Percentiles rank a stretch among this genome's conserved stretches.
These are phyloP conservation scores for Arthrobotrys entomopaga DNA, from an alignment of 2,329 filamentous ascomycete species.

Conservation along the genomic window DNA sequence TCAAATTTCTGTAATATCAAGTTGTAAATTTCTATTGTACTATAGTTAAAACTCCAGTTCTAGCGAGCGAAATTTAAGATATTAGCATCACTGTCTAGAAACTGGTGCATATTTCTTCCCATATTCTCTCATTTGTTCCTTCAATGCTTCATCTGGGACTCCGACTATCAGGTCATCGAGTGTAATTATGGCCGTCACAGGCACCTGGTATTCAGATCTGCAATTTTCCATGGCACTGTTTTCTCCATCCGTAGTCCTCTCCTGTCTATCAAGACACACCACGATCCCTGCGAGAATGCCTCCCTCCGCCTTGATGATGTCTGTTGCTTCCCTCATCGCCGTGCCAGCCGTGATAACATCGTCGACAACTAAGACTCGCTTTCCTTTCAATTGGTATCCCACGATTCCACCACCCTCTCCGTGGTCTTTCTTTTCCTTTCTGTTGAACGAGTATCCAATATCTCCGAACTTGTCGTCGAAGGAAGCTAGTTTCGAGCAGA, in stretches of 20 bases:
- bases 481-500: conserved; percentile 78
- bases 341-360: conserved; percentile 97
- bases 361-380: conserved; percentile 89
- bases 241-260: conserved; percentile 78
- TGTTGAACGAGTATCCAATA: conserved; percentile 88
- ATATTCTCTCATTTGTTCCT: conserved; percentile 78
- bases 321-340: conserved; percentile 89
- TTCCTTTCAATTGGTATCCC: conserved; percentile 83
- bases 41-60: background rate
- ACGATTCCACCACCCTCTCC: conserved; percentile 95
- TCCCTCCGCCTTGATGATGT: conserved; percentile 85
- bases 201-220: conserved; percentile 82
- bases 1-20: conserved; percentile 10
- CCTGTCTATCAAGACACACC: conserved; percentile 86
- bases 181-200: conserved; percentile 83
- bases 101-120: conserved; percentile 68
- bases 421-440: conserved; percentile 96
- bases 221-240: conserved; percentile 88
- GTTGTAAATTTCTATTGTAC: too few species aligned
- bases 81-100: conserved; percentile 25
- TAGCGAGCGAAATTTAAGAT: background rate
- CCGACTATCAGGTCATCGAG: conserved; percentile 83
- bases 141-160: conserved; percentile 71
- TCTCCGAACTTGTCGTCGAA: conserved; percentile 74
- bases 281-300: conserved; percentile 87